phyloP scores from a whole-genome alignment of 495 filamentous ascomycete genomes.

The Alectoria sarmentosa region DNA sequence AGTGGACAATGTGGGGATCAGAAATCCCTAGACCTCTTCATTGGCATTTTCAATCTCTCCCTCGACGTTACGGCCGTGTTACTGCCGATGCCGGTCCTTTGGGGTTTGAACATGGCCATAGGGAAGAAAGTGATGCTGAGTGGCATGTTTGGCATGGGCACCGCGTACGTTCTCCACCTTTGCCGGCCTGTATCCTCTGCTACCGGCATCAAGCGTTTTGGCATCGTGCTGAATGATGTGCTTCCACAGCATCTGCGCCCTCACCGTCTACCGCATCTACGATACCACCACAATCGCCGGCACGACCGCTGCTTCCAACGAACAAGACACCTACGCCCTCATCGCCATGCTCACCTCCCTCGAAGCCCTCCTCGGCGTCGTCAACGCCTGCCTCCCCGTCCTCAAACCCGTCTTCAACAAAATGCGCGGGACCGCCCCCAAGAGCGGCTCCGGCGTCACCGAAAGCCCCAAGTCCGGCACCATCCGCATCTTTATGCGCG shows the following conservation, averaged over 20 bases:
- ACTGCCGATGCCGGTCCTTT: slow-evolving; percentile 40
- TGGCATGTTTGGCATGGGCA: slow-evolving; percentile 22
- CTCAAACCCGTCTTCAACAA: slow-evolving; percentile 22
- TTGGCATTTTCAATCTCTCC: slow-evolving; percentile 30
- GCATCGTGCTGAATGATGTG: background rate
- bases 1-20: slow-evolving; percentile 30
- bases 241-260: slow-evolving; percentile 15
- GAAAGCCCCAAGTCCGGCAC: slow-evolving; percentile 11
- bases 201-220: background rate
- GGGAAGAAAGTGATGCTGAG: slow-evolving; percentile 31
- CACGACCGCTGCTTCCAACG: too few species aligned
- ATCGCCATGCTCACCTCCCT: slow-evolving; percentile 20
- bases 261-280: slow-evolving; percentile 17
- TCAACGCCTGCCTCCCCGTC: slow-evolving; percentile 22
- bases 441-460: background rate
- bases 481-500: slow-evolving; percentile 13
- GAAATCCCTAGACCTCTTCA: slow-evolving; percentile 28
- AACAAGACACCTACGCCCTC: slow-evolving; percentile 16
- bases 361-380: slow-evolving; percentile 23
- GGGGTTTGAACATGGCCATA: slow-evolving; percentile 34
- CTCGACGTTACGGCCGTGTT: slow-evolving; percentile 35
- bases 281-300: background rate
- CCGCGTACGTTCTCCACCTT: slow-evolving; percentile 16
- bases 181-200: background rate
- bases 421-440: slow-evolving; percentile 4